Conservation (phyloP, 305 asterid genomes). For the Plantago lanceolata region DNA sequence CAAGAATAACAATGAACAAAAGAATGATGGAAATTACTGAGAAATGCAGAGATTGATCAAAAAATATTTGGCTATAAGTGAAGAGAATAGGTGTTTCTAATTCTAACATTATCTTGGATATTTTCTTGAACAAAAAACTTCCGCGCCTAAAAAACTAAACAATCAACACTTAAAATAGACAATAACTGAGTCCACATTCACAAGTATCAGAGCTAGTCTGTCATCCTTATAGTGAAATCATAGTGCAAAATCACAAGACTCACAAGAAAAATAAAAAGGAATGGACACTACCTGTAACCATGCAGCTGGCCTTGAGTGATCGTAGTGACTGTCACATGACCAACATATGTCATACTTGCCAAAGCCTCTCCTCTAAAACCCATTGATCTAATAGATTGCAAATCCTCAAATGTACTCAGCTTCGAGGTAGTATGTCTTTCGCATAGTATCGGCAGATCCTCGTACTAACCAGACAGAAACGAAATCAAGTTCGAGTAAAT, state of each 20-base stretch:
- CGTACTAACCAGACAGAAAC: constrained; percentile 43
- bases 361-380: constrained; percentile 98
- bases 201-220: no score
- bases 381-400: constrained; percentile 73
- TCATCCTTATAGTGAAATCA: no score
- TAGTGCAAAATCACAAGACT: no score
- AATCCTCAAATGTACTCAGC: constrained; percentile 74
- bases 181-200: no score
- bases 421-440: constrained; percentile 97
- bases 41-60: no score
- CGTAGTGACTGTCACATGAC: constrained; percentile 94
- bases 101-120: constrained; percentile 3
- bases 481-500: background rate
- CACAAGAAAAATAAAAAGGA: constrained; percentile 14
- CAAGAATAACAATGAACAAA: constrained; percentile 10
- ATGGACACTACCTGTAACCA: constrained; percentile 70
- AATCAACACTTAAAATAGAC: no score
- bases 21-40: background rate
- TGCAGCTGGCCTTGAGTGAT: constrained; percentile 82
- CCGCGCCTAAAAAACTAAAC: no score
- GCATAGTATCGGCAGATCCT: constrained; percentile 82
- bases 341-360: constrained; percentile 97
- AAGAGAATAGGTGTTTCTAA: background rate
- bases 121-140: background rate
- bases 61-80: no score